Conservation (phyloP, 306 rosid species). For the Psophocarpus tetragonolobus region DNA sequence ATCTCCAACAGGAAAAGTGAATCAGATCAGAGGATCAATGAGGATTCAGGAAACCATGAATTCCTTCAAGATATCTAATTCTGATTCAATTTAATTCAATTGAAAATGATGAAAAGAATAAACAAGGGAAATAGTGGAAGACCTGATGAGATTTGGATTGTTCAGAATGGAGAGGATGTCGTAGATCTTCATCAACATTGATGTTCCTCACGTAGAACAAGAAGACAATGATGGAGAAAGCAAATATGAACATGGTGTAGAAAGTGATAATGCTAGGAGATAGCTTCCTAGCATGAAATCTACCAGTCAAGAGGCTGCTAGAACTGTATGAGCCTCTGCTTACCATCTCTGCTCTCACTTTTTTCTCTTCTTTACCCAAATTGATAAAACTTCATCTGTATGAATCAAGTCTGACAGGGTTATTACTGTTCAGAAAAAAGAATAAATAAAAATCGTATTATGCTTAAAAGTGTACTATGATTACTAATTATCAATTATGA, state of each 20-base stretch:
- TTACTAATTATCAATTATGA: background rate
- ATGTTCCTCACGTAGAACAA: conserved; percentile 52
- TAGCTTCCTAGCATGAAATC: conserved; percentile 47
- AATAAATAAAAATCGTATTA: background rate
- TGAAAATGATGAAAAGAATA: background rate
- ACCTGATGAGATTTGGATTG: conserved; percentile 52
- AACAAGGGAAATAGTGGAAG: background rate
- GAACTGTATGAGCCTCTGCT: conserved; percentile 43
- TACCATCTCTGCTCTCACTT: conserved; percentile 48
- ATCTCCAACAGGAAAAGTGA: background rate
- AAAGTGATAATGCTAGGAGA: conserved; percentile 46
- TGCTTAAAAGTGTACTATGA: background rate
- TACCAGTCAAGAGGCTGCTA: conserved; percentile 29
- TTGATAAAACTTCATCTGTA: background rate
- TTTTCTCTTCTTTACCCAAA: background rate
- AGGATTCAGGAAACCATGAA: background rate
- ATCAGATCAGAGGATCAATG: conserved; percentile 7
- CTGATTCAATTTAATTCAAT: background rate
- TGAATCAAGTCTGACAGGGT: background rate
- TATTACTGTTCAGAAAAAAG: background rate
- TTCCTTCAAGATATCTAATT: conserved; percentile 3
- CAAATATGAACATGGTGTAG: conserved; percentile 50
- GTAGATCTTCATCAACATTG: conserved; percentile 46
- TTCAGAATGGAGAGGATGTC: conserved; percentile 24
- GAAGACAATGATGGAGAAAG: conserved; percentile 59